A percentile compares a stretch with the other conserved stretches of the same genome.
Evolutionary conservation across 2,329 filamentous ascomycete genomes (phyloP).

Genomic region (Ophiostoma sp.): DNA sequence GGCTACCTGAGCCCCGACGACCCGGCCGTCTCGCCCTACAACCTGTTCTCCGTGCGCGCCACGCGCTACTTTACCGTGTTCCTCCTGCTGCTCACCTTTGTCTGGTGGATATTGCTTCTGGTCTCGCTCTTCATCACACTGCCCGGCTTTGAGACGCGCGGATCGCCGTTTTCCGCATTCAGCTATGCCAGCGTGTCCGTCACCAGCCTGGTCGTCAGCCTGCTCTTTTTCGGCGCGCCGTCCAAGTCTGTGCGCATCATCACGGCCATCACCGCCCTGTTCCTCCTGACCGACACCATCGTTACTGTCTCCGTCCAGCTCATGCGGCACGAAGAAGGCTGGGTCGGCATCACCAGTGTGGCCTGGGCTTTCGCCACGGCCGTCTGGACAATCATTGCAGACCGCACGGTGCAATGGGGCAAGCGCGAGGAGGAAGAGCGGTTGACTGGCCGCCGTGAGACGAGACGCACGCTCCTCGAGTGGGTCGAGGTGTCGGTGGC

Average conservation of each 20-base stretch:
- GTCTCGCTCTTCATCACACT: conserved; percentile 87
- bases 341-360: conserved; percentile 82
- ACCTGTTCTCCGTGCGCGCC: conserved; percentile 83
- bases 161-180: conserved; percentile 89
- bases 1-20: conserved; percentile 70
- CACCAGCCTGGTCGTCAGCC: conserved; percentile 66
- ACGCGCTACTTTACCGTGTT: conserved; percentile 72
- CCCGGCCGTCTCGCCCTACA: conserved; percentile 86
- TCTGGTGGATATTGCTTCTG: conserved; percentile 93
- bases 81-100: conserved; percentile 67
- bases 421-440: conserved; percentile 91
- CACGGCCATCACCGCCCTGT: conserved; percentile 59
- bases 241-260: conserved; percentile 73
- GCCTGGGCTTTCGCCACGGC: conserved; percentile 75
- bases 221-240: conserved; percentile 84
- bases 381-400: conserved; percentile 71
- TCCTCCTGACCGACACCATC: conserved; percentile 70
- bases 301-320: conserved; percentile 70
- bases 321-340: conserved; percentile 77
- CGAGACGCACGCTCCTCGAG: conserved; percentile 71
- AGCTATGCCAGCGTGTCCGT: conserved; percentile 74
- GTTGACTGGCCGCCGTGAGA: conserved; percentile 82
- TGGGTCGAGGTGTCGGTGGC: conserved; percentile 77
- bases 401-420: conserved; percentile 81
- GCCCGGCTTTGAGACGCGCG: conserved; percentile 76